phyloP scores from a whole-genome alignment of 768 basidiomycete species.

The Dacryopinax spathularia region DNA sequence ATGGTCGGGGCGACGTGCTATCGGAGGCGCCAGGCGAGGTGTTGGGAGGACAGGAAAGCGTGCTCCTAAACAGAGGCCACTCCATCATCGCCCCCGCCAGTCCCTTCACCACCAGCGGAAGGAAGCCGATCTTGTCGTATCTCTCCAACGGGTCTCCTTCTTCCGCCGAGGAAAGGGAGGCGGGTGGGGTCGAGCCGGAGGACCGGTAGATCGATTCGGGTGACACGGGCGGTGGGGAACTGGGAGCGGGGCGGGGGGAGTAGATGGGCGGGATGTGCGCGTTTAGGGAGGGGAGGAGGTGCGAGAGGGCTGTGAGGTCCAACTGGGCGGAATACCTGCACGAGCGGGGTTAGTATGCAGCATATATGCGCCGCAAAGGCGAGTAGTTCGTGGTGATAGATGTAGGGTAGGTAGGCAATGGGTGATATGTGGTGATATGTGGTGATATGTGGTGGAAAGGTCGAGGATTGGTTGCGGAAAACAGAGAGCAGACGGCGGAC shows the following conservation, averaged over 20 bases:
- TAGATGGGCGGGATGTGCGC: conserved; percentile 45
- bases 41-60: conserved; percentile 22
- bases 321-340: conserved; percentile 56
- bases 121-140: conserved; percentile 58
- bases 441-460: too few species aligned
- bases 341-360: conserved; percentile 6
- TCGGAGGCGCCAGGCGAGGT: conserved; percentile 9
- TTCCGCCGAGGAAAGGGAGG: neutral
- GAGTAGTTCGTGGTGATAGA: too few species aligned
- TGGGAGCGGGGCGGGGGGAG: conserved; percentile 19
- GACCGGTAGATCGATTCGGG: conserved; percentile 10
- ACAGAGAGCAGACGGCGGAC: conserved; percentile 11
- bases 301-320: conserved; percentile 57
- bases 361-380: too few species aligned
- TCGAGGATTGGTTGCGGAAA: neutral
- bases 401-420: too few species aligned
- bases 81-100: conserved; percentile 66
- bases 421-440: too few species aligned
- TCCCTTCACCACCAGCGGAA: conserved; percentile 72
- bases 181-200: conserved; percentile 4
- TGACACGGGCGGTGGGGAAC: conserved; percentile 30
- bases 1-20: conserved; percentile 34
- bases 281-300: conserved; percentile 49
- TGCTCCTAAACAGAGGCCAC: conserved; percentile 72
- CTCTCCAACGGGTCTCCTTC: conserved; percentile 29